These are phyloP conservation scores for Neurospora tetraspora DNA, from an alignment of 495 filamentous ascomycete genomes.

Conservation along the genomic window DNA sequence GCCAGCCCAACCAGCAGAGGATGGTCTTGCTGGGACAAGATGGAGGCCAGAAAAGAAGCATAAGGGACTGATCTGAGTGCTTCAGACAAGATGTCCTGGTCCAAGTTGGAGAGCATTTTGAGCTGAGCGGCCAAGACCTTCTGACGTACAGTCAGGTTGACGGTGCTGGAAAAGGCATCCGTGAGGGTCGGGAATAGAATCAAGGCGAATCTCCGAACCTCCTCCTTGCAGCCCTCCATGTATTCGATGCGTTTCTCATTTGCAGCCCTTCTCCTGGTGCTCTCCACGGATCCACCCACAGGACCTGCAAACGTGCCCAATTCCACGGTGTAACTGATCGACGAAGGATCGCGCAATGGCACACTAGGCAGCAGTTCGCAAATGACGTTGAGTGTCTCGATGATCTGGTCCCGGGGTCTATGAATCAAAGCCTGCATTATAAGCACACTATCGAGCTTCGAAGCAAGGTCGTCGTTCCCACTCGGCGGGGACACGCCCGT, in stretches of 20 bases:
- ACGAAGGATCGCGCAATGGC: conserved; percentile 38
- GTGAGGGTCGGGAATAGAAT: conserved; percentile 95
- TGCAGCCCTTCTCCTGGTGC: conserved; percentile 45
- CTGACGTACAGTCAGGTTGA: conserved; percentile 95
- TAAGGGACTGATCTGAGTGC: conserved; percentile 87
- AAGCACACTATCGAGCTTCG: conserved; percentile 90
- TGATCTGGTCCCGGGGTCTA: conserved; percentile 90
- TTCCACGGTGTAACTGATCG: conserved; percentile 42
- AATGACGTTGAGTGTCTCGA: conserved; percentile 94
- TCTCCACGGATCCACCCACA: conserved; percentile 24
- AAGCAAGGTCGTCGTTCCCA: conserved; percentile 69
- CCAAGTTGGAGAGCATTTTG: conserved; percentile 96
- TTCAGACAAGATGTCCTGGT: conserved; percentile 71
- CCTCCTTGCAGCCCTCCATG: conserved; percentile 67
- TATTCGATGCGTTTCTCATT: conserved; percentile 72
- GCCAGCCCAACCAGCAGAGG: conserved; percentile 76
- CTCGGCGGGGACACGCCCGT: conserved; percentile 89
- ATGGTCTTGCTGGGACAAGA: conserved; percentile 93
- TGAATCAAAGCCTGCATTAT: conserved; percentile 99
- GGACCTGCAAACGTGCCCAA: conserved; percentile 25
- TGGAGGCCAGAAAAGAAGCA: conserved; percentile 92
- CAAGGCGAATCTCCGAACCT: conserved; percentile 84
- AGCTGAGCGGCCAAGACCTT: conserved; percentile 91
- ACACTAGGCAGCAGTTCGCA: conserved; percentile 84
- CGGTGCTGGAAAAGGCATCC: conserved; percentile 95